Evolutionary conservation across 2,329 filamentous ascomycete genomes (phyloP).

Genomic region (Beauveria sp.): DNA sequence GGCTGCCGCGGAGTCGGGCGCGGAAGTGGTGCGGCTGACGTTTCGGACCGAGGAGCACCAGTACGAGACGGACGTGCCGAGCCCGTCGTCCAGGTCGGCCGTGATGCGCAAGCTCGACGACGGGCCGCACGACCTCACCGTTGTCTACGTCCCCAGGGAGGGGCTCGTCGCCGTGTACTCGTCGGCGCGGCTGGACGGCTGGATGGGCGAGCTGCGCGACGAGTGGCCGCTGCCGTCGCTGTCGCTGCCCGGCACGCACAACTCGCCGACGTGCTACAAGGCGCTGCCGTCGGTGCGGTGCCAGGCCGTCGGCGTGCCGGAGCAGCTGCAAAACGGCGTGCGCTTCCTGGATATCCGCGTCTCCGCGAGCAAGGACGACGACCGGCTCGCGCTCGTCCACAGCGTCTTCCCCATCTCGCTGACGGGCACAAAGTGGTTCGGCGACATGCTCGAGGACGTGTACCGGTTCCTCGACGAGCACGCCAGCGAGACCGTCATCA

Average conservation of each 20-base stretch:
- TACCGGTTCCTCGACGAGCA: conserved; percentile 70
- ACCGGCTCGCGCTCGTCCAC: conserved; percentile 77
- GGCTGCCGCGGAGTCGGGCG: conserved; percentile 39
- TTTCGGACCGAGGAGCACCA: conserved; percentile 50
- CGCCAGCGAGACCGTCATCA: conserved; percentile 72
- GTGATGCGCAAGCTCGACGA: conserved; percentile 48
- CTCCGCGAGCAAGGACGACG: conserved; percentile 42
- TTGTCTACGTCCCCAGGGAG: conserved; percentile 52
- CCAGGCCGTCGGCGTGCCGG: conserved; percentile 68
- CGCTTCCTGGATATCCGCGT: conserved; percentile 92
- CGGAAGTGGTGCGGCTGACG: conserved; percentile 60
- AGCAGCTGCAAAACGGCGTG: conserved; percentile 82
- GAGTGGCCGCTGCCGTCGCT: conserved; percentile 68
- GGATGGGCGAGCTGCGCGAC: conserved; percentile 75
- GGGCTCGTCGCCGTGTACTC: conserved; percentile 59
- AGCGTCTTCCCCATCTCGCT: conserved; percentile 82
- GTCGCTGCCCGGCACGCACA: conserved; percentile 92
- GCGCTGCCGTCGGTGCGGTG: conserved; percentile 90
- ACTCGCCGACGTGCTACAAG: conserved; percentile 76
- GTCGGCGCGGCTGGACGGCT: conserved; percentile 59
- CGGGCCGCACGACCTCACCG: conserved; percentile 52
- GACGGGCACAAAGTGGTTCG: conserved; percentile 72
- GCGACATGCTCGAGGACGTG: conserved; percentile 61
- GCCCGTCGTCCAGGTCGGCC: conserved; percentile 49
- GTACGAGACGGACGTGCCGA: conserved; percentile 68